phyloP scores from a whole-genome alignment of 495 filamentous ascomycete genomes.

The Choiromyces venosus region DNA sequence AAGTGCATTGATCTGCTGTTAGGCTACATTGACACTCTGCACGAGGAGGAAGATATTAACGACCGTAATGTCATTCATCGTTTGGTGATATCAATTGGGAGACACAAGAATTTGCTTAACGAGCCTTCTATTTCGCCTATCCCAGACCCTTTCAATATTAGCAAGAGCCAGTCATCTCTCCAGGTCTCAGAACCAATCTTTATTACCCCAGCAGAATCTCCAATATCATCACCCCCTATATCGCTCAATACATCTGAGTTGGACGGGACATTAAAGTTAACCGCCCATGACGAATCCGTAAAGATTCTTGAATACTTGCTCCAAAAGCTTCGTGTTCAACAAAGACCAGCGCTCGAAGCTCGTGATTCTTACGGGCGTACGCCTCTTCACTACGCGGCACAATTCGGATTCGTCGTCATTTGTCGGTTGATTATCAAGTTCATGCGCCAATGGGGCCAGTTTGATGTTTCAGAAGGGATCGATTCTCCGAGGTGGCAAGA shows the following conservation, averaged over 20 bases:
- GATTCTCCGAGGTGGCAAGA: conserved; percentile 86
- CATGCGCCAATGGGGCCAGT: conserved; percentile 83
- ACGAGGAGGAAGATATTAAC: conserved; percentile 88
- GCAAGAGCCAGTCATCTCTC: conserved; percentile 10
- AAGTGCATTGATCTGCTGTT: conserved; percentile 65
- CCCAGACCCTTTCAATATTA: conserved; percentile 28
- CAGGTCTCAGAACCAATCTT: conserved; percentile 48
- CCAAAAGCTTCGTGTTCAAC: conserved; percentile 60
- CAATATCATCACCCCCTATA: conserved; percentile 56
- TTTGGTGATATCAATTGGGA: conserved; percentile 80
- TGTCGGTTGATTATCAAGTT: conserved; percentile 81
- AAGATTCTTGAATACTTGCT: conserved; percentile 68
- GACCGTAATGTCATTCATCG: conserved; percentile 89
- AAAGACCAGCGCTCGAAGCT: conserved; percentile 61
- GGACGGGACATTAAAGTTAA: conserved; percentile 56
- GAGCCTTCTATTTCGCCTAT: conserved; percentile 41
- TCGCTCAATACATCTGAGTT: conserved; percentile 46
- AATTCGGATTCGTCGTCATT: conserved; percentile 84
- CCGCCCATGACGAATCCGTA: conserved; percentile 67
- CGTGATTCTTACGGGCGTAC: conserved; percentile 77
- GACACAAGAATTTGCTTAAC: conserved; percentile 56
- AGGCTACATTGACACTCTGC: conserved; percentile 58
- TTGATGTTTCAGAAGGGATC: conserved; percentile 75
- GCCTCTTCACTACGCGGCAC: conserved; percentile 89
- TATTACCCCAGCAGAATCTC: conserved; percentile 69